Base-by-base conservation (phyloP, 2,329 filamentous ascomycete species). In the Neonectria magnoliae region DNA sequence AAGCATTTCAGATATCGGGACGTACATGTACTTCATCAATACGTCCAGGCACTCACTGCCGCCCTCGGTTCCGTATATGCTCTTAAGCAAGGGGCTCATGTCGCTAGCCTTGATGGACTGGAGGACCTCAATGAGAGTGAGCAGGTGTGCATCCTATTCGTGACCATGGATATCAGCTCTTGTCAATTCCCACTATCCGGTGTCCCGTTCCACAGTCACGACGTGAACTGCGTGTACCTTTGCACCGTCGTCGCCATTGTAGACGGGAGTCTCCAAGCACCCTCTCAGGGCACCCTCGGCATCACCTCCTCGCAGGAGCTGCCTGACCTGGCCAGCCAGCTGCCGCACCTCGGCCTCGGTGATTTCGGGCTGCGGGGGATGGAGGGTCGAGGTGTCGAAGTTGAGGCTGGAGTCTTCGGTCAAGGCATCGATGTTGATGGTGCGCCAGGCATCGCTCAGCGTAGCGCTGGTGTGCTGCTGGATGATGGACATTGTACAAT, bases 1-100 rank as follows among this genome's bases (percentile, higher is more conserved):
- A 16, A 38, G 4, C 10, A 7, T 27, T 25, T 27, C 16, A 33
- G 13, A 44, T 18, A 38, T 38, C 14, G 51, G 27, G 44, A 85
- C 91, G 76, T 88, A 98, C 90, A 98, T 85, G 82, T 98, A 99
- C 84, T 99, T 99, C 93, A 97, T 97, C 79, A 99, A 83, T 56
- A 95, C 93, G 79, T 99, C 96, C 71, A 97, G 83, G 66, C 92
- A 87, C 81, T 98, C 96, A 66, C 88, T 89, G 29, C 96, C 96
- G 66, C 92, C 92, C 55, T 92, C 88, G 11, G 90, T 89, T 64
- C 83, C 84, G 81, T 96, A 94, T 75, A 98, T 91, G 62, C 90
- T 88, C 81, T 91, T 89, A 71, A 99, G 84, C 75, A 98, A 89
- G 14, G 93, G 92, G 68, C 90, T 93, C 93, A 98, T 98, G 73